Evolutionary conservation across 2,329 filamentous ascomycete species (phyloP).

Genomic region (Talaromyces piceae): DNA sequence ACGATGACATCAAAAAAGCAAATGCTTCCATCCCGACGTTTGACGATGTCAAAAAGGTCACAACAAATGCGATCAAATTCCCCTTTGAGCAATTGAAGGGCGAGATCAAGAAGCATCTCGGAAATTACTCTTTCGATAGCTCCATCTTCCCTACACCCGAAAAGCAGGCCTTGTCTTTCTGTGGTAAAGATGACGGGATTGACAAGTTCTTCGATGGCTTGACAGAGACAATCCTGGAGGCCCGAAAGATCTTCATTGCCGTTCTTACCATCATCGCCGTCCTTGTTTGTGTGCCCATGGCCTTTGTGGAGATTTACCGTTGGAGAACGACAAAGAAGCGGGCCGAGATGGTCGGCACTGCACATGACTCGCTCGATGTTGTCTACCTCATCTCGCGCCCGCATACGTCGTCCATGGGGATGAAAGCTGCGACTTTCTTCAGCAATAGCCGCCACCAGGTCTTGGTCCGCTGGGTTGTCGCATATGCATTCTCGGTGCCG

Average conservation of each 20-base stretch:
- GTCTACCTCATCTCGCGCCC: slow-evolving; percentile 82
- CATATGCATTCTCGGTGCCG: slow-evolving; percentile 77
- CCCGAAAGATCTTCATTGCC: slow-evolving; percentile 68
- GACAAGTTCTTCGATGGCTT: slow-evolving; percentile 74
- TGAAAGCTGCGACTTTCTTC: slow-evolving; percentile 62
- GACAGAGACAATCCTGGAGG: slow-evolving; percentile 57
- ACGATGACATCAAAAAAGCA: slow-evolving; percentile 61
- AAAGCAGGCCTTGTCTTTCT: slow-evolving; percentile 79
- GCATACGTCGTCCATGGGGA: slow-evolving; percentile 62
- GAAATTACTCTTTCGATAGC: slow-evolving; percentile 69
- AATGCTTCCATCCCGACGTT: slow-evolving; percentile 79
- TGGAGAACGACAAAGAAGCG: slow-evolving; percentile 68
- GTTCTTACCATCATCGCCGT: slow-evolving; percentile 65
- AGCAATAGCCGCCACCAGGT: slow-evolving; percentile 57
- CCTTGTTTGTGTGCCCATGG: slow-evolving; percentile 69
- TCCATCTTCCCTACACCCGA: slow-evolving; percentile 72
- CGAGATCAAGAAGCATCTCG: slow-evolving; percentile 63
- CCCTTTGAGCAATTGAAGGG: slow-evolving; percentile 77
- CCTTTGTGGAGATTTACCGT: slow-evolving; percentile 67
- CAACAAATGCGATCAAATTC: slow-evolving; percentile 62
- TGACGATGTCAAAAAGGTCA: slow-evolving; percentile 73
- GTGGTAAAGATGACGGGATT: slow-evolving; percentile 75
- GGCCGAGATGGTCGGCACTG: slow-evolving; percentile 58
- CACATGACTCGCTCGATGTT: slow-evolving; percentile 75
- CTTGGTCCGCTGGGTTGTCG: slow-evolving; percentile 72